Evolutionary conservation across 208 protist species (phyloP), one percentile per base, ranked within the genome.

Genomic region (Acanthamoeba polyphaga): DNA sequence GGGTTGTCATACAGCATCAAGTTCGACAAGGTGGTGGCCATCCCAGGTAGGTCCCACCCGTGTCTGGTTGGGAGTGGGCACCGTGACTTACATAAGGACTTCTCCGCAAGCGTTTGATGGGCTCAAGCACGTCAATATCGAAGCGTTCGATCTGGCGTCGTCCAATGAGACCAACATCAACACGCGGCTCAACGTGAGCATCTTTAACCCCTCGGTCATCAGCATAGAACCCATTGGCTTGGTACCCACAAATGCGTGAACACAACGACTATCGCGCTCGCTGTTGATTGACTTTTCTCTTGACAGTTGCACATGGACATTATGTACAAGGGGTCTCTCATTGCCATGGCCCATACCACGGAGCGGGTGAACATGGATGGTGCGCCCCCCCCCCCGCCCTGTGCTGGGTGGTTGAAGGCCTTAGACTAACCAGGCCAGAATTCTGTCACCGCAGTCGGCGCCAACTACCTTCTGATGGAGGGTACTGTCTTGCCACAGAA

Each of bases 121-220:
- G 6, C 62, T 92, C 22, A 64, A 64, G 55, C 68, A 92, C 29
- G 85, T 92, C 10, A 68, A 24, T 10, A 64, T 72, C 29, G 29
- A n/a, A 43, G 62, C 38, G 17, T 92, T 92, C 38, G 85, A 92
- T 27, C 70, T 92, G 85, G 27, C 85, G 13, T 32, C 32, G 8
- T 92, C 85, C 34, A 92, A 92, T 43, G 60, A 92, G 85, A 92
- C 85, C 60, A 66, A 92, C 58, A 66, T 92, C 62, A 92, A 92
- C 32, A 51, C 85, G 6, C 55, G 10, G 13, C 34, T 92, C 34
- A 34, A 49, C n/a, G 55, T 70, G 10, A 92, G 29, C 38, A 70
- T 92, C n/a, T 34, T 53, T 27, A 92, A 92, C 34, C 85, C 85
- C 6, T 92, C 85, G 9, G 85, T 92, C 34, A 70, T 92, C 17